Evolutionary conservation across 2,329 filamentous ascomycete genomes (phyloP).

Genomic region (Nemania bipapillata): DNA sequence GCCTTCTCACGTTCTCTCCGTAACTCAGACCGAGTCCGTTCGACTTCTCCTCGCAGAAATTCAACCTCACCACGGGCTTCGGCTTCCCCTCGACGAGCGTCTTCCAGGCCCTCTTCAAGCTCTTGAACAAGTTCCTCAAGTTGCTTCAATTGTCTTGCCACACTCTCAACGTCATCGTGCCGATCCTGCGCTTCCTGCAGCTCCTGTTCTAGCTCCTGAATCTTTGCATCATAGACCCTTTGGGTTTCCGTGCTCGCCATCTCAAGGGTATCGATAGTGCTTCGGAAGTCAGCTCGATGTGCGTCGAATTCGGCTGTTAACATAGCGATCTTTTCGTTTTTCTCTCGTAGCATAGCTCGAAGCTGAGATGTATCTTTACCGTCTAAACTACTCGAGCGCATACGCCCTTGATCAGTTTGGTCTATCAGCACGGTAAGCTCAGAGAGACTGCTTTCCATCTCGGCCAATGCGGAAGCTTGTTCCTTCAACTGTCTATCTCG

Average conservation of each 20-base stretch:
- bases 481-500: slow-evolving; percentile 89
- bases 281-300: slow-evolving; percentile 93
- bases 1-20: slow-evolving; percentile 88
- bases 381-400: slow-evolving; percentile 63
- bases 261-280: slow-evolving; percentile 95
- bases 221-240: slow-evolving; percentile 92
- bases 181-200: slow-evolving; percentile 83
- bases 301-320: slow-evolving; percentile 94
- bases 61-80: slow-evolving; percentile 96
- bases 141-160: slow-evolving; percentile 91
- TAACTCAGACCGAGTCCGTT: slow-evolving; percentile 87
- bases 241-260: slow-evolving; percentile 95
- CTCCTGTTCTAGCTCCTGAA: slow-evolving; percentile 85
- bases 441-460: slow-evolving; percentile 76
- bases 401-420: slow-evolving; percentile 59
- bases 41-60: slow-evolving; percentile 92
- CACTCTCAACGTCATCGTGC: slow-evolving; percentile 88
- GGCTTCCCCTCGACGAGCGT: slow-evolving; percentile 91
- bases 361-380: slow-evolving; percentile 81
- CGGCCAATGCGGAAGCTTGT: slow-evolving; percentile 80
- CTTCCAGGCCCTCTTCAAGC: slow-evolving; percentile 94
- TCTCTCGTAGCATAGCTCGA: slow-evolving; percentile 85
- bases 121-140: slow-evolving; percentile 96
- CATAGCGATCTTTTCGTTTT: slow-evolving; percentile 95
- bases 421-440: slow-evolving; percentile 73